Evolutionary conservation across 2,329 filamentous ascomycete genomes (phyloP).

Genomic region (Xylariales sp.): DNA sequence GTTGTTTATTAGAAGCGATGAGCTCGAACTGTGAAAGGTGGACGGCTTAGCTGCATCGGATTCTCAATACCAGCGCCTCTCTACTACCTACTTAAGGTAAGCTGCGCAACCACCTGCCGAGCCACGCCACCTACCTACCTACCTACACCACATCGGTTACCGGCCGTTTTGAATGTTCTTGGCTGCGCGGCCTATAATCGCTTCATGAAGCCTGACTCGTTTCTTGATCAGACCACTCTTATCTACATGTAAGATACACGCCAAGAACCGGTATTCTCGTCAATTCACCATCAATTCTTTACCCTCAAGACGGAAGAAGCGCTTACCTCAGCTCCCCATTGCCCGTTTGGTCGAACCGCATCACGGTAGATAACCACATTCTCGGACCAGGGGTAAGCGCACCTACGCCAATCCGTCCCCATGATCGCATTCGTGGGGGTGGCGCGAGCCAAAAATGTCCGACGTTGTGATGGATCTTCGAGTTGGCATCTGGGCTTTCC

Average conservation of each 20-base stretch:
- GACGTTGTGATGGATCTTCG: constrained; percentile 8
- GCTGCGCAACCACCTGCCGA: not conserved
- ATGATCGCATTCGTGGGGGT: constrained; percentile 32
- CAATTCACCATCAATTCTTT: not conserved
- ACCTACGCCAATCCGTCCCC: constrained; percentile 24
- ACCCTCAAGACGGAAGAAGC: constrained; percentile 10
- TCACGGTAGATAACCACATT: constrained; percentile 23
- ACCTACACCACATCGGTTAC: constrained; percentile 1
- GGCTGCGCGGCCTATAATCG: constrained; percentile 1
- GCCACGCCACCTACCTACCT: not conserved
- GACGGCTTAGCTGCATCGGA: not conserved
- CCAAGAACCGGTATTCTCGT: not conserved
- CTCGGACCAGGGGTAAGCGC: constrained; percentile 30
- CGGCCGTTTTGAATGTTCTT: not conserved
- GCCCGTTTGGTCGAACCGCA: constrained; percentile 29
- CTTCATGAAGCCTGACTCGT: not conserved
- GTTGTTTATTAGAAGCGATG: not conserved
- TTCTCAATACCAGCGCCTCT: not conserved
- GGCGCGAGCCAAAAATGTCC: constrained; percentile 9
- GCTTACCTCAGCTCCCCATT: constrained; percentile 36
- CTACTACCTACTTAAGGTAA: not conserved
- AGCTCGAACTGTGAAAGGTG: constrained; percentile 3
- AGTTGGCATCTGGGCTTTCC: not conserved
- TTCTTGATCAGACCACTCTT: constrained; percentile 4
- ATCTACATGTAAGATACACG: constrained; percentile 1